Base-by-base conservation (phyloP, 208 protist species). In the Wallacemonas sp. region DNA sequence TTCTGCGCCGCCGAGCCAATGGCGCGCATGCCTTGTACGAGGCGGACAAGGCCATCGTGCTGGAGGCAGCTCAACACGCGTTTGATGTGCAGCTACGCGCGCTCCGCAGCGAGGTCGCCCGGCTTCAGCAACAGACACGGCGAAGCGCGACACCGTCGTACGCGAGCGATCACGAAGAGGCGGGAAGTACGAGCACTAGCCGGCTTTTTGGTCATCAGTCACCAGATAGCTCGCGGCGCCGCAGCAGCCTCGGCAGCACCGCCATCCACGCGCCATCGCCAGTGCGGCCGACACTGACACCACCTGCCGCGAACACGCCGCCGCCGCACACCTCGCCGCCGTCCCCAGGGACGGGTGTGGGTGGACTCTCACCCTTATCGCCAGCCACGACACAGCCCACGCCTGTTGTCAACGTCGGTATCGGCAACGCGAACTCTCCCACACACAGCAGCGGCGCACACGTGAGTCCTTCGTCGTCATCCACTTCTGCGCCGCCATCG, bases 1-100 rank as follows among this genome's bases (percentile, higher is more conserved):
- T 83, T 29, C 61, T 76, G 13, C 69, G 54, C 1, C 61, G 55
- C 27, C 64, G 69, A 0, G 75, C 78, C n/a, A 53, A 59, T 34
- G 52, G 39, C 13, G 70, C 73, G 24, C 65, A 85, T 29, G 33
- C 37, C 4, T 58, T 67, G 26, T 73, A 79, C 19, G 66, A 54
- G 13, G 24, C 32, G 1, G 68, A 67, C 6, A 46, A 60, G 36
- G 57, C 69, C 12, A 3, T 27, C 19, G 44, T 59, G 41, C 39
- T 79, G 48, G 65, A 81, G 57, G 37, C 30, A 19, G 41, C 63
- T 32, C 68, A 69, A 26, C 63, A 58, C 41, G 12, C 63, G 21
- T 64, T 55, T 27, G 65, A 46, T 6, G 41, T 37, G 34, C 45
- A 39, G 17, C 69, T 73, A 52, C 42, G 61, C 2, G n/a, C 50